phyloP scores from a whole-genome alignment of 1,139 yeast species.

The Lodderomyces jiufengensis region DNA sequence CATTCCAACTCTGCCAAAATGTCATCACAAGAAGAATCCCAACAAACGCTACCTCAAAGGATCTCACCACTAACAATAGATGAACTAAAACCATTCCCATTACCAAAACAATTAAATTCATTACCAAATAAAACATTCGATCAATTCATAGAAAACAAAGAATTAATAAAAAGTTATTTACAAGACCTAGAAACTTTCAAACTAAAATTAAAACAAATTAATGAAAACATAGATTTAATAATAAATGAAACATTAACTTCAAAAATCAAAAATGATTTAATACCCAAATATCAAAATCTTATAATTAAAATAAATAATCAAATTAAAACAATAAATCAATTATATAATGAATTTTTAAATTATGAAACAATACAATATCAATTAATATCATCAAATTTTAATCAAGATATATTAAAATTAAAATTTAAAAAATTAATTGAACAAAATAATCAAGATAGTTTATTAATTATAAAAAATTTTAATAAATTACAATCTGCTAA shows the following conservation, averaged over 20 bases:
- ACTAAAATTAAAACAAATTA: constrained; percentile 16
- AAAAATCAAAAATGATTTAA: constrained; percentile 15
- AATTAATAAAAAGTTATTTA: constrained; percentile 32
- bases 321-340: constrained; percentile 22
- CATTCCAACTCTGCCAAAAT: no score
- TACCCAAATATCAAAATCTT: constrained; percentile 26
- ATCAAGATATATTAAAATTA: constrained; percentile 26
- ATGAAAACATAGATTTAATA: constrained; percentile 5
- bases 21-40: background rate
- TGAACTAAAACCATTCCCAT: constrained; percentile 24
- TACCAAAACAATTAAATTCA: constrained; percentile 25
- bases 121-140: constrained; percentile 28
- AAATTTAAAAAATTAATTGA: constrained; percentile 29
- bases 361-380: constrained; percentile 42
- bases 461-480: constrained; percentile 14
- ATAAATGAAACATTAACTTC: constrained; percentile 10
- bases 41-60: constrained; percentile 4
- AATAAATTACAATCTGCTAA: constrained; percentile 1
- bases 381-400: constrained; percentile 36
- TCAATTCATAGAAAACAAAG: constrained; percentile 26
- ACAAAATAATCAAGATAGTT: constrained; percentile 23
- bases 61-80: constrained; percentile 7
- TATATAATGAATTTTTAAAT: constrained; percentile 32
- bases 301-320: constrained; percentile 25
- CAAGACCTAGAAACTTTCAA: constrained; percentile 24